Base-by-base conservation (phyloP, 768 basidiomycete genomes). In the Amanita rubescens region DNA sequence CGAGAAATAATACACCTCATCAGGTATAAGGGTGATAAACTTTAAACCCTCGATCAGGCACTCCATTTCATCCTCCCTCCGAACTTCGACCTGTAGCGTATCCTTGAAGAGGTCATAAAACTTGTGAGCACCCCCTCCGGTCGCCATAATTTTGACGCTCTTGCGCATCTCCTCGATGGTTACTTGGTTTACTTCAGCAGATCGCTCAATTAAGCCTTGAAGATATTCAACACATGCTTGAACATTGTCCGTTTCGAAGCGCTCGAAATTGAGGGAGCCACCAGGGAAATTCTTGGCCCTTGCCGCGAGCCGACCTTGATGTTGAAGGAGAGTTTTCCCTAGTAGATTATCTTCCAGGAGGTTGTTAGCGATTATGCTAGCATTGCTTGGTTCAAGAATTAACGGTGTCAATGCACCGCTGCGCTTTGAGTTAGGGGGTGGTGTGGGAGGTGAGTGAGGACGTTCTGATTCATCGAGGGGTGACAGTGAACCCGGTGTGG, bases 1-100 rank as follows among this genome's bases (percentile, higher is more conserved):
- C 51, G 94, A 96, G 72, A 97, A 98, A 77, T 86, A 97, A 72
- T 98, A 99, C 25, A 91, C 95, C 71, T 99, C 96, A 70, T 93
- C 85, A 32, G 95, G 95, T 56, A 99, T 94, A 67, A 89, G 84
- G 33, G 88, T 87, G 67, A 98, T 87, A 71, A 99, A 99, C 69
- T 91, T 89, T 65, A 99, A 76, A 25, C 96, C 96, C 61, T 92
- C 87, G 59, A 97, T 98, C 65, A 98, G 71, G 63, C 96, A 97
- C 71, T 92, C 95, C 96, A 99, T 98, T 78, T 99, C 96, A 67
- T 98, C 96, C 69, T 98, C 95, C 53, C 87, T 71, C 56, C 75
- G 73, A 39, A 97, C 92, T 63, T 94, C 92, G 48, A 98, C 90
- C 24, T 76, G 82, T 12, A 97, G 73, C 58, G 80, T 81, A 19